Evolutionary conservation across 1,139 yeast genomes (phyloP).

Genomic region (Saccharomyces pastorianus): DNA sequence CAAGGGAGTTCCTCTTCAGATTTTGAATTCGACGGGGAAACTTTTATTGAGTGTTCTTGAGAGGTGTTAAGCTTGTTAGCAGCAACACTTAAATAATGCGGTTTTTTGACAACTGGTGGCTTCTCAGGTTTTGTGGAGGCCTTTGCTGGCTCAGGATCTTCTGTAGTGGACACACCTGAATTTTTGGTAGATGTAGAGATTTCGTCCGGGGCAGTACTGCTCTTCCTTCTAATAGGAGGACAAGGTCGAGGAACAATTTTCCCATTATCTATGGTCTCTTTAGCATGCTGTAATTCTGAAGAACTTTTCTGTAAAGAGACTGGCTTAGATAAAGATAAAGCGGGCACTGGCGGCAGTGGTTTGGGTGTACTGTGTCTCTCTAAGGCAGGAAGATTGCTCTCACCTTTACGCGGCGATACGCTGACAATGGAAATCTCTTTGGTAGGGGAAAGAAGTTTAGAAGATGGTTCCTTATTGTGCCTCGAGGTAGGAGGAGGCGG

Average conservation of each 20-base stretch:
- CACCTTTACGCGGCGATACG: not conserved
- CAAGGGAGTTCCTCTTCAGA: constrained; percentile 2
- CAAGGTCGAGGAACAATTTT: not conserved
- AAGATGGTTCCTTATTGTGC: not conserved
- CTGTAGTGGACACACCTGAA: not conserved
- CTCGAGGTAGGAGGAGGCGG: not conserved
- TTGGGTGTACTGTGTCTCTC: not conserved
- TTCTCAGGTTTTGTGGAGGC: not conserved
- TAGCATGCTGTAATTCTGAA: not conserved
- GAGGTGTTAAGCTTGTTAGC: not conserved
- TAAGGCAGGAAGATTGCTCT: not conserved
- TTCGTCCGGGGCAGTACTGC: not conserved
- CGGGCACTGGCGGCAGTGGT: not conserved
- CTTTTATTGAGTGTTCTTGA: not conserved
- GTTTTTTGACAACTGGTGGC: not conserved
- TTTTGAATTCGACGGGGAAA: not conserved
- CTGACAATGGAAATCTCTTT: not conserved
- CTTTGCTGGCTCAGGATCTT: not conserved
- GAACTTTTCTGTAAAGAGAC: not conserved
- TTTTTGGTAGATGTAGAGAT: not conserved
- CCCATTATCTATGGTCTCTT: not conserved
- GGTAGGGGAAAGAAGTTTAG: not conserved
- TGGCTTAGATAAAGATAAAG: not conserved
- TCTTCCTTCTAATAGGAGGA: not conserved
- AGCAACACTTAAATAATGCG: not conserved